Base-by-base conservation (phyloP, 129 eudicot genomes). In the Tagetes patula region DNA sequence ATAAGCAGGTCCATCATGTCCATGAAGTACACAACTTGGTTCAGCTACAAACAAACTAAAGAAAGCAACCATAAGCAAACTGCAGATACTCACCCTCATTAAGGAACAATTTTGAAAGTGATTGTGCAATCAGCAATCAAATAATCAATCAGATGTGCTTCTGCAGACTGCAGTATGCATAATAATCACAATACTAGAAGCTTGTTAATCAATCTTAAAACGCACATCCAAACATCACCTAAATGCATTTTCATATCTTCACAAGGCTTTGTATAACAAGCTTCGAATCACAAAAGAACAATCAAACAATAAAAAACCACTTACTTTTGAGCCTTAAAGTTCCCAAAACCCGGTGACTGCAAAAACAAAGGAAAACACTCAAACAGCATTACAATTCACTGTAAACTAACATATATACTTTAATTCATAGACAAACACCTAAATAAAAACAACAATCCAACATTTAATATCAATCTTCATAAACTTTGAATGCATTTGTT, bases 1-100 rank as follows among this genome's bases (percentile, higher is more conserved):
- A 83, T 94, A 94, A 63, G 93, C 89, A 39, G 97, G 96, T 11
- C 97, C 98, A 69, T 90, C 89, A 74, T 94, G 98, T 59, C 84
- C 98, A 62, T 74, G 92, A 72, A 83, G 68, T 70, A 86, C 75
- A 71, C 83, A 83, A n/a, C 32, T 65, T 1, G 98, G 97, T 77
- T 88, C 85, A 52, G 93, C 89, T 73, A 75, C 83, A 52, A 33
- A 39, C 75, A 86, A 84, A 74, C 98, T 89, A 59, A 52, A 70
- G 79, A 78, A 10, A 10, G 45, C 49, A 48, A 70, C 63, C 20
- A 8, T 70, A 12, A 59, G 55, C 31, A 61, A 39, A 38, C 42
- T 34, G 27, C 66, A 60, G 36, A 33, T 3, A 56, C 38, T 8
- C 12, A 56, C 34, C 61, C 34, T 5, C 27, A 34, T 67, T 8